These are phyloP conservation scores for Phaeoacremonium minimum DNA, from an alignment of 2,329 filamentous ascomycete genomes.

Conservation along the genomic window DNA sequence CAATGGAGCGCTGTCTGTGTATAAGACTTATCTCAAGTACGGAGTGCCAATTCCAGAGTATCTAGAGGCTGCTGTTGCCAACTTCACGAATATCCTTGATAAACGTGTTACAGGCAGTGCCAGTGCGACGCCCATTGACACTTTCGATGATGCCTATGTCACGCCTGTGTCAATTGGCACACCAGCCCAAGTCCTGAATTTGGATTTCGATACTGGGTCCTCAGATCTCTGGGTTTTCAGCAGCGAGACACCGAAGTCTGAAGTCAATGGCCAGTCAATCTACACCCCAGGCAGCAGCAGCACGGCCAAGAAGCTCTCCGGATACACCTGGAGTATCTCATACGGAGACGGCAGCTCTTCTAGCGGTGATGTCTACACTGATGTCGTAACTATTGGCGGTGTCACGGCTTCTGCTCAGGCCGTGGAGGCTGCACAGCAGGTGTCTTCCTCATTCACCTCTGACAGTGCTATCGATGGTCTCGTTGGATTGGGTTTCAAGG, in stretches of 20 bases:
- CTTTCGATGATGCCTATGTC: conserved; percentile 16
- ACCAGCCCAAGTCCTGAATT: conserved; percentile 34
- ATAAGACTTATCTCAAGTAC: conserved; percentile 12
- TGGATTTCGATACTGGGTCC: conserved; percentile 42
- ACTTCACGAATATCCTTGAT: conserved; percentile 7
- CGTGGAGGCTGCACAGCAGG: conserved; percentile 34
- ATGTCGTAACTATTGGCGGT: conserved; percentile 24
- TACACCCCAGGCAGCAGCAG: conserved; percentile 22
- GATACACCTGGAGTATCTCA: conserved; percentile 21
- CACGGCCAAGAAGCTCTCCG: conserved; percentile 18
- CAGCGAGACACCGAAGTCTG: conserved; percentile 15
- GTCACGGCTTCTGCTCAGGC: conserved; percentile 34
- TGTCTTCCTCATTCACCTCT: conserved; percentile 32
- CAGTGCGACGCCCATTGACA: conserved; percentile 2
- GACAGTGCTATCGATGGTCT: conserved; percentile 34
- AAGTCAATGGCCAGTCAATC: conserved; percentile 18
- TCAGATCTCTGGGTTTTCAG: conserved; percentile 35
- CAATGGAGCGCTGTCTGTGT: conserved; percentile 11
- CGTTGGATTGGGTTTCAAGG: conserved; percentile 37
- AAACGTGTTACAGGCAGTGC: conserved; percentile 8
- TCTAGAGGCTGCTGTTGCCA: conserved; percentile 9
- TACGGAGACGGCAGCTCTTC: conserved; percentile 26
- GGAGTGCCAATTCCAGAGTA: conserved; percentile 8
- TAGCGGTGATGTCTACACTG: conserved; percentile 23
- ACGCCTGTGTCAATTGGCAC: conserved; percentile 28